Evolutionary conservation across 129 eudicot species (phyloP), one percentile per base, ranked within the genome.

Genomic region (Pseudognaphalium luteoalbum): DNA sequence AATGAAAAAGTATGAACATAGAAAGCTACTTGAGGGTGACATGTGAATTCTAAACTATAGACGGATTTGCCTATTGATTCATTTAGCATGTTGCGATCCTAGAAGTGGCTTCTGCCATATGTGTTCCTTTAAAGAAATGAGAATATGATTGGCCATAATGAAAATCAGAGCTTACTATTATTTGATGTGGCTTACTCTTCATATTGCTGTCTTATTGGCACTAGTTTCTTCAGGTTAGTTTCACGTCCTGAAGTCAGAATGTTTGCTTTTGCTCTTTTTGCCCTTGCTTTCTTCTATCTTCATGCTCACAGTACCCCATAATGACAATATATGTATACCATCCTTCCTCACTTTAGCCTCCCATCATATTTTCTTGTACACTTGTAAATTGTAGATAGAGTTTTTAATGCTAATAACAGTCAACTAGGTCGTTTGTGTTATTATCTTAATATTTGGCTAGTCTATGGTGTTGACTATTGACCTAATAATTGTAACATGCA

Each of bases 181-280:
- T 69, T 19, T 20, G 57, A 68, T 22, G 73, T 70, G 74, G 74
- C 74, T 15, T 47, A 70, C 59, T 44, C 35, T 50, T 30, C 21
- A 12, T 50, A 21, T 47, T 70, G 39, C 16, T 22, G 25, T 70
- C 37, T 70, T 47, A 15, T 50, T 6, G 28, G 41, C 22, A 15
- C 61, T 47, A 44, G 74, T 70, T 50, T 50, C 6, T 70, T 42
- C 37, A 68, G 57, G 58, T 42, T 68, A 11, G 32, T 68, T 42
- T 68, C 58, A 68, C 41, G 28, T 16, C 61, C 62, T 70, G 74
- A 70, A 70, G 60, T 44, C 28, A 47, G 61, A 47, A 70, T 47
- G 41, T 25, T 47, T 12, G 28, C 47, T 50, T 2, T 25, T 25
- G 28, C 28, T 25, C 73, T 68, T 21, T 42, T 67, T 70, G 61